Evolutionary conservation across 1,139 yeast species (phyloP), one percentile per base, ranked within the genome.

Genomic region (Blastobotrys petasosporus): DNA sequence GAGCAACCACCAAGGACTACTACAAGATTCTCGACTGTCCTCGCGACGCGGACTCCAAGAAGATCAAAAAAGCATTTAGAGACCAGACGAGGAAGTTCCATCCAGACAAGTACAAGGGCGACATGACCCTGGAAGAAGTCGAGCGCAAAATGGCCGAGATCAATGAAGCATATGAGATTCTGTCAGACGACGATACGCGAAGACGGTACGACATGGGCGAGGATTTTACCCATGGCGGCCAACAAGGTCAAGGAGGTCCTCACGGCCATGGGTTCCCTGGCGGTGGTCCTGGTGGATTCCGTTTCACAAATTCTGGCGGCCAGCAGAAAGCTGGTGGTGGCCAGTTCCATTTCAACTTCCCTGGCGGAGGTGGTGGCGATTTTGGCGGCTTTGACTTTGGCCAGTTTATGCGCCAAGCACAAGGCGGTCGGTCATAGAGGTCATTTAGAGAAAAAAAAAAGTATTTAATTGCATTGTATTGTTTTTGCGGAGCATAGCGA

Each of bases 141-240:
- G 94, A 87, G 63, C 70, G 71, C 39, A 86, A 85, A 58, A 92
- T 92, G 94, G 88, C 94, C 48, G 90, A 83, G 44, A 85, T 92
- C 53, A 92, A 92, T 64, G 87, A 84, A 61, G 98, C 98, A 0
- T 90, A 92, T 62, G 97, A 90, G 60, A 81, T 84, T 2, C 70
- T 92, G 41, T 77, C 90, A 8, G 79, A 84, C 54, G 75, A 76
- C 2, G 85, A 81, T 42, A 69, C 76, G 50, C 75, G 82, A 48
- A 77, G 71, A 48, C 72, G 82, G 44, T 86, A 84, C 59, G 94
- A 86, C 59, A 56, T 70, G 32, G 85, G 84, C 28, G 77, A 73
- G 44, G 39, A 25, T 44, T 50, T 15, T 53, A 54, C 5, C 50
- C 53, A 11, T 50, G 49, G 33, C 48, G 43, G 25, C 7, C 25